phyloP scores from a whole-genome alignment of 2,329 filamentous ascomycete genomes.

The Alternaria rosae region DNA sequence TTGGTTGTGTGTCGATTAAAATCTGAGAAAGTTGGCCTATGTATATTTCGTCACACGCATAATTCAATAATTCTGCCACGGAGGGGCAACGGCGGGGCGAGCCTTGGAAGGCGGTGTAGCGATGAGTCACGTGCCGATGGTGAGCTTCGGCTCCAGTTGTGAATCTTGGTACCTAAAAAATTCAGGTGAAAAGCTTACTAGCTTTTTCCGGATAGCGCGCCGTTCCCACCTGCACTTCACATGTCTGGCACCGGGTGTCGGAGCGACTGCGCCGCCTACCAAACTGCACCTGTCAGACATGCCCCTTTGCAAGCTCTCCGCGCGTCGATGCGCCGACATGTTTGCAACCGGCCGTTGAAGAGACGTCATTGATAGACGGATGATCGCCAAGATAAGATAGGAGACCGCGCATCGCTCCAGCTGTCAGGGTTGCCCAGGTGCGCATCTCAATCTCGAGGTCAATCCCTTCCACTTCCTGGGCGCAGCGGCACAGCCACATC shows the following conservation, averaged over 20 bases:
- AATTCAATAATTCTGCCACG: not conserved
- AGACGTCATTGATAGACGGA: conserved; percentile 27
- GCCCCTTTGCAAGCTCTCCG: not conserved
- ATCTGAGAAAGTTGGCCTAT: too few relatives aligned
- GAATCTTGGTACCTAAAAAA: not conserved
- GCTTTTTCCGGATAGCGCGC: not conserved
- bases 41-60: conserved; percentile 6
- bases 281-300: not conserved
- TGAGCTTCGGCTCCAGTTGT: not conserved
- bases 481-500: conserved; percentile 12
- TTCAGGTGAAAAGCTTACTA: not conserved
- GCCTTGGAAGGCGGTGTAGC: conserved; percentile 15
- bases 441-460: conserved; percentile 28
- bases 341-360: conserved; percentile 3
- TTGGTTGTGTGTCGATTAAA: conserved; percentile 3
- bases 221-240: not conserved
- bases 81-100: conserved; percentile 16
- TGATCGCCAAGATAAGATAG: conserved; percentile 18
- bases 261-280: not conserved
- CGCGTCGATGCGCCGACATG: not conserved
- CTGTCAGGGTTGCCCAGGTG: conserved; percentile 6
- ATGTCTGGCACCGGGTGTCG: not conserved
- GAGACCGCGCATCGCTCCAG: conserved; percentile 14
- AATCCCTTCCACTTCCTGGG: not conserved
- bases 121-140: not conserved